Evolutionary conservation across 2,329 filamentous ascomycete species (phyloP), one percentile per base, ranked within the genome.

Genomic region (Microdochium paspali): DNA sequence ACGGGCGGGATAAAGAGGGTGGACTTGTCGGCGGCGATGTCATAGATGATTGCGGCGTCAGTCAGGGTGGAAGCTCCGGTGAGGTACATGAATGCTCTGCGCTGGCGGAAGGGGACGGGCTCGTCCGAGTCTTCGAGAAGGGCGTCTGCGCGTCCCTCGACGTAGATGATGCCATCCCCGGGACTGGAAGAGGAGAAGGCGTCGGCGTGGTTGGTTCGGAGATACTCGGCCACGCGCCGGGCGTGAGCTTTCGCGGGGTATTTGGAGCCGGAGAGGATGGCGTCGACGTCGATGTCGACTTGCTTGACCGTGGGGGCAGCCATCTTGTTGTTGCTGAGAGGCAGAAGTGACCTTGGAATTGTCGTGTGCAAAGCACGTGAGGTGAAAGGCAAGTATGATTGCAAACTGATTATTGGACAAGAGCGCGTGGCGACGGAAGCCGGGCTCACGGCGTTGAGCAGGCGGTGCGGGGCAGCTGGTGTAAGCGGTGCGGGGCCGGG

Each of bases 41-140:
- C 84, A 71, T 96, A 95, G 48, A 84, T 77, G 50, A 89, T 78
- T 62, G 84, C 83, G 58, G 85, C 85, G 66, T 96, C 90, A 50
- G 90, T 79, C 25, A 94, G 75, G 52, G 82, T 77, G 61, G 73
- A 55, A 61, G 83, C 94, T 56, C 93, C 93, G 23, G 88, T 91
- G 42, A 97, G 74, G 67, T 98, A 98, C 78, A 87, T 96, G 71
- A 98, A 98, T 65, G 82, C 87, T 47, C 93, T 84, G 53, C 90
- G 87, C 68, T 96, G 90, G 54, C 88, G 79, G 65, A 95, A 96
- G 23, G 82, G 88, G 58, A 82, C 79, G 7, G 84, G 76, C 61
- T 87, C 82, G 66, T 97, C 93, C 61, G 88, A 91, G 65, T 44
- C 91, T 68, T 97, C 91, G 44, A 87, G 79, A 65, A 95, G 73